Base-by-base conservation (phyloP, 164 flowering plant genomes). In the Macadamia integrifolia region DNA sequence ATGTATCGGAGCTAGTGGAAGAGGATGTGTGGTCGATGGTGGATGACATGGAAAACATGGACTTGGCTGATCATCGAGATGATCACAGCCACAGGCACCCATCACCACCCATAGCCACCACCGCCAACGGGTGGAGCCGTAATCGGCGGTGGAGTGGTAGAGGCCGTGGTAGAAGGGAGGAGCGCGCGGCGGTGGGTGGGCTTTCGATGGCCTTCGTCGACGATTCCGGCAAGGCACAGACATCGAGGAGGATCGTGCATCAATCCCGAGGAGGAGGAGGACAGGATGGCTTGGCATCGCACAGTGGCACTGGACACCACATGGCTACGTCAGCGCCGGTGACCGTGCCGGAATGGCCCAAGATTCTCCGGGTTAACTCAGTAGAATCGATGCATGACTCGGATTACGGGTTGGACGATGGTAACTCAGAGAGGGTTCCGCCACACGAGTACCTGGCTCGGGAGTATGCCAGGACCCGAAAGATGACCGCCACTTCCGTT, bases 371-470 rank as follows among this genome's bases (percentile, higher is more conserved):
- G 44, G 92, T 84, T 3, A 81, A 86, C 76, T 89, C 96, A 65
- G 78, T 76, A 29, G 93, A 86, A 79, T 88, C 97, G 62, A 35
- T 86, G 59, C 85, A 75, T 29, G 90, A 85, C 61, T 76, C 78
- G 60, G 90, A 84, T 32, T 91, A 84, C 8, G 79, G 69, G 50
- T 49, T 53, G 9, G 85, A 79, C 9, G 84, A 79, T 6, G 52
- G 32, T 8, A 89, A 79, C 12, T 66, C 74, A 62, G 93, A 88
- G 70, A 69, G 86, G 78, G 77, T 89, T 3, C 98, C 98, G 9
- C 98, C 98, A 6, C 98, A 93, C 72, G 98, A 88, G 85, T 93
- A 88, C 74, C 60, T 91, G 66, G 97, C 96, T 10, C 87, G 89
- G 23, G 81, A 77, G 71, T 71, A 77, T 59, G 80, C 77, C 0